Base-by-base conservation (phyloP, 805 yeast genomes). In the Grigorovia transvaalensis region DNA sequence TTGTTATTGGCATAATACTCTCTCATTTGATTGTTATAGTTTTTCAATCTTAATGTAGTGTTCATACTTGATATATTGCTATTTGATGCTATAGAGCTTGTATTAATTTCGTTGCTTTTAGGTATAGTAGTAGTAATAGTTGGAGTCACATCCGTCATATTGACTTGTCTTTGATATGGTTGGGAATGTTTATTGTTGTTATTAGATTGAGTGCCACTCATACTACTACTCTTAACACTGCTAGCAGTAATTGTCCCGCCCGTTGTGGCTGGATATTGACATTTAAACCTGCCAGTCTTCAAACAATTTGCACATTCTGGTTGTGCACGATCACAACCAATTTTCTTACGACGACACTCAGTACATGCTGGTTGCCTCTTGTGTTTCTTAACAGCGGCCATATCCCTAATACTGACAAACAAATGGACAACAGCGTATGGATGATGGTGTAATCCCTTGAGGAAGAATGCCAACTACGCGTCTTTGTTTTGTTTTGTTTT, bases 261-360 rank as follows among this genome's bases (percentile, higher is more conserved):
- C 4, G 8, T 15, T 38, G 42, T 15, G 15, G 17, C 4, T 45
- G 48, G 48, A 20, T 46, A 46, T 40, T 46, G 35, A 50, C 67
- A 63, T 12, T 54, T 53, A 11, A 50, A 46, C 17, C 53, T 51
- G 15, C 51, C 51, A 35, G 53, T 51, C 20, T 59, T 60, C 9
- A 45, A 46, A 58, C 76, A 73, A 53, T 71, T 71, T 49, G 66
- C 67, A 61, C 76, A 73, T 30, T 66, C 61, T 6, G 76, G 76
- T 54, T 70, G 71, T 17, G 65, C 64, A 57, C 74, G 69, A 58
- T 72, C 74, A 56, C 76, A 73, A 53, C 73, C 73, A 51, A 71
- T 71, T 49, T 65, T 66, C 40, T 67, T 56, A 40, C 55, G 59
- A 44, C 69, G 59, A 45, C 70, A 66, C 51, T 63, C 66, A 53